Conservation (phyloP, 768 basidiomycete species). For the Macrocybe gigantea region DNA sequence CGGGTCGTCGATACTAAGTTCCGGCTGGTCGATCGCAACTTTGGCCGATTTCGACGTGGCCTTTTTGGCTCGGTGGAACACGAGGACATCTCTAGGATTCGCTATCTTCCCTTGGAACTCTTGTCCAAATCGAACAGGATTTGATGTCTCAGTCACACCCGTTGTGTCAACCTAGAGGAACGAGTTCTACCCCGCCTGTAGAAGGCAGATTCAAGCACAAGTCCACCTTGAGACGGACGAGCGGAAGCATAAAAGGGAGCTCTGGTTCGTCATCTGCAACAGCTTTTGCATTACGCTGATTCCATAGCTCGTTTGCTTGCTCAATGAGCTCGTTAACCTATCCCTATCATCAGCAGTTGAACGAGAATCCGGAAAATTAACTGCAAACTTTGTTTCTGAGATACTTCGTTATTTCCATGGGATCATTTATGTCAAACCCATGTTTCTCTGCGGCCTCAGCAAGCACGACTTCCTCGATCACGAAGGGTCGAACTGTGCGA, state of each 20-base stretch:
- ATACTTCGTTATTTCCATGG: constrained; percentile 78
- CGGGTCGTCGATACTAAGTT: constrained; percentile 76
- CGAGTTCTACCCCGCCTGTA: not conserved
- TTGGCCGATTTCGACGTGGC: constrained; percentile 42
- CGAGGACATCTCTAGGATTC: constrained; percentile 89
- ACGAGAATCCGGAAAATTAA: not conserved
- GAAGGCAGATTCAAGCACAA: not conserved
- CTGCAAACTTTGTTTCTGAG: constrained; percentile 58
- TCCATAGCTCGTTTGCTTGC: constrained; percentile 73
- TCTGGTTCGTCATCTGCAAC: constrained; percentile 56
- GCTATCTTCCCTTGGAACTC: constrained; percentile 89
- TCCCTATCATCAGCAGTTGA: not conserved
- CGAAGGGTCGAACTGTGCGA: constrained; percentile 91
- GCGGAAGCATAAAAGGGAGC: constrained; percentile 72
- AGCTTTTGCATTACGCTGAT: constrained; percentile 63
- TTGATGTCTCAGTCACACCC: constrained; percentile 85
- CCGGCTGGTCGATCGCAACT: constrained; percentile 70
- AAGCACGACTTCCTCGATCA: constrained; percentile 76
- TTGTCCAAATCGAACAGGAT: constrained; percentile 95
- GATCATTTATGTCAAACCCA: constrained; percentile 70
- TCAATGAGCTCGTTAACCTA: constrained; percentile 79
- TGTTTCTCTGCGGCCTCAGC: constrained; percentile 75
- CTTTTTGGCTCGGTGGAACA: constrained; percentile 84
- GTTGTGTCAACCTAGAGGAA: constrained; percentile 76
- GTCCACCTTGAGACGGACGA: constrained; percentile 75